phyloP scores from a whole-genome alignment of 2,329 filamentous ascomycete genomes.

The Epichloe sylvatica region DNA sequence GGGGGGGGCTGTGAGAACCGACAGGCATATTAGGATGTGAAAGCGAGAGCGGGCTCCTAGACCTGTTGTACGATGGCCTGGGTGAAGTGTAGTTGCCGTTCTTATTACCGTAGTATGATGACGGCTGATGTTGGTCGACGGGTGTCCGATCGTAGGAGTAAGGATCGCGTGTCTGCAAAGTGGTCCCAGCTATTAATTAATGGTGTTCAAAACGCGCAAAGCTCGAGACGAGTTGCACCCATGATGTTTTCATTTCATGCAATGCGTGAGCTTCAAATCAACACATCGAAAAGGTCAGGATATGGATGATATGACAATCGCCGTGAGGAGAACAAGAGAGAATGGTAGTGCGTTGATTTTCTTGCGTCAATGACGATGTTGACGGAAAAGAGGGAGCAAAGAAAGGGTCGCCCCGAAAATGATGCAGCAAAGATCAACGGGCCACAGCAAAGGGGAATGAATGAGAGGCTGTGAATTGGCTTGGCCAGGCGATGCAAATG shows the following conservation, averaged over 20 bases:
- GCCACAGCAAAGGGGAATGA: background rate
- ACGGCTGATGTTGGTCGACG: slow-evolving; percentile 27
- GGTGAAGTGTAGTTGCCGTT: slow-evolving; percentile 35
- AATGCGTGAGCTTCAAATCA: background rate
- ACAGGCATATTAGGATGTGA: slow-evolving; percentile 30
- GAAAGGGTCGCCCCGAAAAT: background rate
- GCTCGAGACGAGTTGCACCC: background rate
- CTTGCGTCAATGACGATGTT: background rate
- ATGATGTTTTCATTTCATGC: background rate
- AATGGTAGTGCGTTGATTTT: background rate
- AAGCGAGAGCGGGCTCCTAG: slow-evolving; percentile 37
- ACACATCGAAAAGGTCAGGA: background rate
- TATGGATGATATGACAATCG: background rate
- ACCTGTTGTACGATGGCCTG: slow-evolving; percentile 27
- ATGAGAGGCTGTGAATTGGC: background rate
- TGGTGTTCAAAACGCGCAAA: background rate
- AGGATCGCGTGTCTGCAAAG: slow-evolving; percentile 32
- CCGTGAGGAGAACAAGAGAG: background rate
- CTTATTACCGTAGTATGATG: slow-evolving; percentile 33
- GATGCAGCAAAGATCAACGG: background rate
- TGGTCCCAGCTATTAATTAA: background rate
- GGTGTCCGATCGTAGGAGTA: slow-evolving; percentile 31
- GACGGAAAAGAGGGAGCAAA: too few species aligned
- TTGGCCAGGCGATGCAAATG: background rate
- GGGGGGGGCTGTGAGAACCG: slow-evolving; percentile 29